Conservation (phyloP, 441 rosid species). For the Populus hybrid region DNA sequence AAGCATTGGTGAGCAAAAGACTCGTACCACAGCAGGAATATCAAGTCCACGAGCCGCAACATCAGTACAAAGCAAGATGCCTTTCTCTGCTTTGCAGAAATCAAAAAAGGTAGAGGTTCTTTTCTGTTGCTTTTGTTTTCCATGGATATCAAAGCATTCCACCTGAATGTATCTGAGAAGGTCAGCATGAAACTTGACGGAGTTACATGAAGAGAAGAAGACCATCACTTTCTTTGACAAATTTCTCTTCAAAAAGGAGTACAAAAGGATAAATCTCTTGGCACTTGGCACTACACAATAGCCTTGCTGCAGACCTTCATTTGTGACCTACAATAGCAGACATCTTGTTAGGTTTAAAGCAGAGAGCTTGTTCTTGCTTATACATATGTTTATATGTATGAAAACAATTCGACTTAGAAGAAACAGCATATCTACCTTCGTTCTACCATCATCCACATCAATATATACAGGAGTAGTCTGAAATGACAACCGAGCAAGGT, state of each 20-base stretch:
- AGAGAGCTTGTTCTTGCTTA: background rate
- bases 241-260: constrained; percentile 37
- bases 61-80: constrained; percentile 92
- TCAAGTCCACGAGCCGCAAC: constrained; percentile 99
- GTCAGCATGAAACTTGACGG: constrained; percentile 86
- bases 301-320: constrained; percentile 94
- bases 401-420: background rate
- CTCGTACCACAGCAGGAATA: constrained; percentile 89
- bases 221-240: constrained; percentile 92
- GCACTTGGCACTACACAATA: constrained; percentile 83
- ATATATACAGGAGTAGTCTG: constrained; percentile 78
- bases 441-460: constrained; percentile 92
- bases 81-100: constrained; percentile 87
- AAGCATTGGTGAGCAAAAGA: background rate
- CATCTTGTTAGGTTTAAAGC: constrained; percentile 10
- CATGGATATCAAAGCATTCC: constrained; percentile 82
- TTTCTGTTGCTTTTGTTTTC: constrained; percentile 90
- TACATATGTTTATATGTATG: background rate
- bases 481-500: constrained; percentile 89
- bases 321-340: constrained; percentile 66
- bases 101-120: constrained; percentile 90
- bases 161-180: constrained; percentile 75
- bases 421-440: constrained; percentile 49
- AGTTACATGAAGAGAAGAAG: constrained; percentile 97
- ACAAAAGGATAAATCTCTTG: constrained; percentile 71